phyloP scores from a whole-genome alignment of 768 basidiomycete genomes.

The Lactarius hatsudake region DNA sequence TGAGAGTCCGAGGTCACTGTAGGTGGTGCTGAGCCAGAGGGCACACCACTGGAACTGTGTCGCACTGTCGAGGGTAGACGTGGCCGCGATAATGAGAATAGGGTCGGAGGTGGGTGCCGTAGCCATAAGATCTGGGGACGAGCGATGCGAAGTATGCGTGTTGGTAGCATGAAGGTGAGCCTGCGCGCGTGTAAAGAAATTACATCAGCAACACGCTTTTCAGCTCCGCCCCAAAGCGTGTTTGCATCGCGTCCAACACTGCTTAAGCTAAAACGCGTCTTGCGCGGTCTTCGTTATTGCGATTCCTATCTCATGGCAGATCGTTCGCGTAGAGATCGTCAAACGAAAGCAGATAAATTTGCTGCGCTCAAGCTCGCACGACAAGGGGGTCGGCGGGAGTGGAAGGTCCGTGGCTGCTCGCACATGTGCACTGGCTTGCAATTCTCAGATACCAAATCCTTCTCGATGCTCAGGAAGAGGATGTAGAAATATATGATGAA shows the following conservation, averaged over 20 bases:
- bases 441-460: conserved; percentile 8
- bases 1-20: conserved; percentile 1
- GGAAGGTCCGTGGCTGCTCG: conserved; percentile 42
- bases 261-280: conserved; percentile 6
- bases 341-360: conserved; percentile 43
- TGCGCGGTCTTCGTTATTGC: background rate
- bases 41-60: conserved; percentile 7
- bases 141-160: conserved; percentile 11
- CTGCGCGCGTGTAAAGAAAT: background rate
- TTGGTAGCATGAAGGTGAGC: conserved; percentile 16
- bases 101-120: background rate
- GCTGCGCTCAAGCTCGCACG: conserved; percentile 56
- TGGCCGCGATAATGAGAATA: background rate
- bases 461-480: conserved; percentile 45
- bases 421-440: conserved; percentile 13
- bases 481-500: conserved; percentile 79
- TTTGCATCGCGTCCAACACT: conserved; percentile 27
- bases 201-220: conserved; percentile 30
- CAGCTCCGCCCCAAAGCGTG: conserved; percentile 34
- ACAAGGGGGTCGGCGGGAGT: conserved; percentile 43
- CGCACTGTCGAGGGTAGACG: conserved; percentile 11
- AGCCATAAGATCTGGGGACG: conserved; percentile 5
- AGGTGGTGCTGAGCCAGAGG: conserved; percentile 16
- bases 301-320: conserved; percentile 31
- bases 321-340: conserved; percentile 31